Conservation (phyloP, 495 filamentous ascomycete species). For the Hapsidospora chrysogenum region DNA sequence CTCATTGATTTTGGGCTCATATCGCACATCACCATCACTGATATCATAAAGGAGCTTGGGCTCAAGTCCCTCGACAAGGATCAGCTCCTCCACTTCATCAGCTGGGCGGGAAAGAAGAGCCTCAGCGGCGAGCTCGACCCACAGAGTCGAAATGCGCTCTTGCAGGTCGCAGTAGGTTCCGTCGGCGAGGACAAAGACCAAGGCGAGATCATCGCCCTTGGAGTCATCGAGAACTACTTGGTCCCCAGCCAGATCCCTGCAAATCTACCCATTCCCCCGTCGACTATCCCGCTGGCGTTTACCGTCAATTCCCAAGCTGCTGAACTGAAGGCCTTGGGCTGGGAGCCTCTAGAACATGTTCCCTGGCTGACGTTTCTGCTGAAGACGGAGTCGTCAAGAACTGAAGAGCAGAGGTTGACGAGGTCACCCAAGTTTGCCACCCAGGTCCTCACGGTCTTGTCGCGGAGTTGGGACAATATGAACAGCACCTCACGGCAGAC, state of each 20-base stretch:
- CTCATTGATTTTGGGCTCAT: slow-evolving; percentile 67
- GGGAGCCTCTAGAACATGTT: slow-evolving; percentile 63
- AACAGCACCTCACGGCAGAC: slow-evolving; percentile 46
- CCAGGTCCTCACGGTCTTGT: slow-evolving; percentile 62
- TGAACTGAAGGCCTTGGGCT: slow-evolving; percentile 64
- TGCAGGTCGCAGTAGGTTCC: slow-evolving; percentile 68
- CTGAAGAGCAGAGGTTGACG: slow-evolving; percentile 37
- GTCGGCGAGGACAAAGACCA: slow-evolving; percentile 42
- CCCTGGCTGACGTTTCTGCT: slow-evolving; percentile 73
- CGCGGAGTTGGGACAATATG: slow-evolving; percentile 73
- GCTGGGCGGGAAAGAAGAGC: slow-evolving; percentile 60
- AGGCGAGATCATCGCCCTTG: slow-evolving; percentile 56
- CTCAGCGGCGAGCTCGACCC: slow-evolving; percentile 48
- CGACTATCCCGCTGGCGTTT: slow-evolving; percentile 66
- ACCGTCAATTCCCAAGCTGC: slow-evolving; percentile 35
- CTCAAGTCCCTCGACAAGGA: slow-evolving; percentile 53
- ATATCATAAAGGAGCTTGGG: slow-evolving; percentile 68
- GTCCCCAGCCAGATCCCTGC: slow-evolving; percentile 59
- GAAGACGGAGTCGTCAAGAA: slow-evolving; percentile 30
- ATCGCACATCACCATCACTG: slow-evolving; percentile 66
- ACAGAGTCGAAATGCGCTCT: slow-evolving; percentile 41
- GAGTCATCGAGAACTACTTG: slow-evolving; percentile 56
- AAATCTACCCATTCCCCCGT: slow-evolving; percentile 67
- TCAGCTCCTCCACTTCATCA: slow-evolving; percentile 66
- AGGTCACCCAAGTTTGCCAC: slow-evolving; percentile 57